Evolutionary conservation across 208 protist genomes (phyloP).

Genomic region (Leishmania martiniquensis): DNA sequence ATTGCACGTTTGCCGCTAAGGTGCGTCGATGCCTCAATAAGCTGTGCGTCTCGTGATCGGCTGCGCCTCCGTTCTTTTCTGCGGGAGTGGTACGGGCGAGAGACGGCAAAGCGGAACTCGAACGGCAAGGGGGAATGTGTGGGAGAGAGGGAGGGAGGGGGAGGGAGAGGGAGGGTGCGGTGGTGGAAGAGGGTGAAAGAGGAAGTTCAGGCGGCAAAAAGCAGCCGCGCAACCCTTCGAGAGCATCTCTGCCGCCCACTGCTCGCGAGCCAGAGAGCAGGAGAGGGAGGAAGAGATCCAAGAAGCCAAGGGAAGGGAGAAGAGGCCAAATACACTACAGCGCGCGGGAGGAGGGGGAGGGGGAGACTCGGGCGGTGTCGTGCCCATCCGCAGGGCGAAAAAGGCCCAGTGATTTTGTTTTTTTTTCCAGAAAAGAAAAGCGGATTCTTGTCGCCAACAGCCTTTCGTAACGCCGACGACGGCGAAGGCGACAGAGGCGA

Average conservation of each 20-base stretch:
- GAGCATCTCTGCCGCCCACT: too few relatives aligned
- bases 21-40: neutral
- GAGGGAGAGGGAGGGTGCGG: neutral
- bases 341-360: too few relatives aligned
- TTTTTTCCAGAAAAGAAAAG: too few relatives aligned
- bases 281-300: neutral
- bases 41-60: neutral
- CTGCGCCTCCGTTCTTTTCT: neutral
- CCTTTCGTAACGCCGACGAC: too few relatives aligned
- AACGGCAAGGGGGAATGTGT: neutral
- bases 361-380: too few relatives aligned
- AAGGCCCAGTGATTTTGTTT: too few relatives aligned
- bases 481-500: too few relatives aligned
- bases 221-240: neutral
- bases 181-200: neutral
- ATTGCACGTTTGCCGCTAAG: neutral
- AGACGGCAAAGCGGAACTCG: neutral
- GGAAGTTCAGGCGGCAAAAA: neutral
- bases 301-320: conserved; percentile 1
- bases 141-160: neutral
- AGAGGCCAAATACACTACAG: neutral
- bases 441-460: too few relatives aligned
- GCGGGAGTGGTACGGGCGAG: neutral
- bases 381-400: too few relatives aligned
- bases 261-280: neutral